Conservation (phyloP, 2,329 filamentous ascomycete species). For the Stemphylium lycopersici region DNA sequence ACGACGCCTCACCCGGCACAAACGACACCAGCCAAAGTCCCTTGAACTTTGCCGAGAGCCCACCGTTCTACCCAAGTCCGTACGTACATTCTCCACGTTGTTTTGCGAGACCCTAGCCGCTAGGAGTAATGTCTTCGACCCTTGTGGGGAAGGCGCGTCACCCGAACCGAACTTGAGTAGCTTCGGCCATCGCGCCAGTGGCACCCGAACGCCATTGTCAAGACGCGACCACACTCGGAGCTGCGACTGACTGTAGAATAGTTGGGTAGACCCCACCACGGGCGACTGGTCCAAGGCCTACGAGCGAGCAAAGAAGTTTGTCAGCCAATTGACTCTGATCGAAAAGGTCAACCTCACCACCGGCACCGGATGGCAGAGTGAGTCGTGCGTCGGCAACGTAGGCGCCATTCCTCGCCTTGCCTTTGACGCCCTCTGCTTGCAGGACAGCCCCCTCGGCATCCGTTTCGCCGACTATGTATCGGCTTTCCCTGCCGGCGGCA, state of each 20-base stretch:
- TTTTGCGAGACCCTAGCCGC: neutral
- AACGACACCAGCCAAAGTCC: constrained; percentile 27
- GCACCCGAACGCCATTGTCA: neutral
- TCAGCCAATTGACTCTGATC: constrained; percentile 78
- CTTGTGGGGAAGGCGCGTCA: neutral
- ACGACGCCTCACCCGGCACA: constrained; percentile 30
- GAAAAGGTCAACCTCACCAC: constrained; percentile 97
- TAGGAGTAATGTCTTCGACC: neutral
- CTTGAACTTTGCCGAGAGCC: constrained; percentile 52
- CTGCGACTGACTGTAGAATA: constrained; percentile 1
- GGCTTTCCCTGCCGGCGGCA: constrained; percentile 79
- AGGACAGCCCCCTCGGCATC: constrained; percentile 83
- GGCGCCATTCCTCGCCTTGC: constrained; percentile 74
- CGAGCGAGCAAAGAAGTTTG: constrained; percentile 75
- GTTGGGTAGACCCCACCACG: constrained; percentile 74
- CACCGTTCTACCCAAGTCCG: constrained; percentile 82
- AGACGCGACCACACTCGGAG: neutral
- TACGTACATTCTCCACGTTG: constrained; percentile 22
- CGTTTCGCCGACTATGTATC: constrained; percentile 80
- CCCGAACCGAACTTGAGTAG: neutral
- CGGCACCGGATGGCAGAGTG: constrained; percentile 72
- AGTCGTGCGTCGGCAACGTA: constrained; percentile 68
- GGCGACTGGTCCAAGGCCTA: constrained; percentile 79
- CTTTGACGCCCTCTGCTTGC: constrained; percentile 78
- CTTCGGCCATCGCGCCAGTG: neutral